These are phyloP conservation scores for Pelargonium exstipulatum DNA, from an alignment of 441 rosid genomes.

Conservation along the genomic window DNA sequence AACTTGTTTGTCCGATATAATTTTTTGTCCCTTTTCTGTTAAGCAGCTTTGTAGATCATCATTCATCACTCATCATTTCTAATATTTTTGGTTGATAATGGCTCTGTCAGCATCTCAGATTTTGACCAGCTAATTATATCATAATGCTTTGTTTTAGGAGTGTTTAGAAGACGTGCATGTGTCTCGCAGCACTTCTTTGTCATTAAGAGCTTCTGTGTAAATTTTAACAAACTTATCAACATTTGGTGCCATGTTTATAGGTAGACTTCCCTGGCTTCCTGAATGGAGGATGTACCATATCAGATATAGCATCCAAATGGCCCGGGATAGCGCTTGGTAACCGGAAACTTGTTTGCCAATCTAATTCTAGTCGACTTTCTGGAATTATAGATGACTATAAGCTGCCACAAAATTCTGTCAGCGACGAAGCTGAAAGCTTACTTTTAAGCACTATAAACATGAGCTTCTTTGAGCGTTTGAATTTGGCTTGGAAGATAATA, in stretches of 20 bases:
- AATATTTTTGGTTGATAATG: too few species aligned
- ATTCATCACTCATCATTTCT: too few species aligned
- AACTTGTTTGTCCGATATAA: too few species aligned
- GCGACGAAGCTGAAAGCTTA: constrained; percentile 65
- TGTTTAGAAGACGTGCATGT: background rate
- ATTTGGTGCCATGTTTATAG: constrained; percentile 25
- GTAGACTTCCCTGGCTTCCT: constrained; percentile 44
- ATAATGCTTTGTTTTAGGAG: background rate
- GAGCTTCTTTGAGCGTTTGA: constrained; percentile 81
- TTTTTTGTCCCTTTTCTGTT: too few species aligned
- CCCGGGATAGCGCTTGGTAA: constrained; percentile 31
- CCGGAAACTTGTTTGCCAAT: constrained; percentile 19
- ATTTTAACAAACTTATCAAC: background rate
- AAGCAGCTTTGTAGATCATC: too few species aligned
- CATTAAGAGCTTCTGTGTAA: too few species aligned
- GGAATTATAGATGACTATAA: constrained; percentile 48
- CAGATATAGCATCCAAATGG: constrained; percentile 33
- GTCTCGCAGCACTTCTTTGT: too few species aligned
- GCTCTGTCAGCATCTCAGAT: too few species aligned
- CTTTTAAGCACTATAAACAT: constrained; percentile 64
- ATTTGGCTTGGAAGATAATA: constrained; percentile 86
- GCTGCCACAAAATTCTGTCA: constrained; percentile 46
- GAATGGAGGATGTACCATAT: constrained; percentile 36
- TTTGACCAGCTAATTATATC: too few species aligned
- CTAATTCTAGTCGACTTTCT: constrained; percentile 36